Base-by-base conservation (phyloP, 306 rosid species). In the Cicer yamashitae region DNA sequence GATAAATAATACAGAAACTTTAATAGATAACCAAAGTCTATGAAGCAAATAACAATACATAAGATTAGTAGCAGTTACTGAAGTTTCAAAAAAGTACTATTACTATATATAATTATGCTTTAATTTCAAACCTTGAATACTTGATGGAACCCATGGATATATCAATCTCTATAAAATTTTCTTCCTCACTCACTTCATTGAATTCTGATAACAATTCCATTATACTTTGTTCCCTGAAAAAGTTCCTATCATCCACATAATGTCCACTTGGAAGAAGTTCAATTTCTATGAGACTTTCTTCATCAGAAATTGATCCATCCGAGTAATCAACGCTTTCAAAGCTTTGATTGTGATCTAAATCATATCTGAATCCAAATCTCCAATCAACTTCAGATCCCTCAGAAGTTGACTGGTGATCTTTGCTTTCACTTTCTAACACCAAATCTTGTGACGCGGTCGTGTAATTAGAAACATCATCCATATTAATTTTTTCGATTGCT, bases 81-180 rank as follows among this genome's bases (percentile, higher is more conserved):
- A n/a, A 22, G 25, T 22, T 22, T 22, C 25, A 20, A 20, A 20
- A 20, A 20, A 22, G 25, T 22, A 22, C 25, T 22, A 22, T 1
- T 22, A 22, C 30, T 25, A 25, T 25, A 25, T 25, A 2, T 25
- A 25, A 60, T 60, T 79, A 87, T 59, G 94, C 91, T 85, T 87
- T 73, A 70, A 91, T 91, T 82, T 89, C 97, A 83, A 90, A 94
- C 91, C 98, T 92, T 78, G 98, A 86, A 77, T 85, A 91, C 89
- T 91, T 91, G 84, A 94, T 94, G 71, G 97, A 94, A 38, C 97
- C 98, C 89, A 94, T 86, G 60, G 98, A 88, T 43, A 94, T 82
- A 86, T 94, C 98, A 52, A 94, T 94, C 91, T 94, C 98, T 30
- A 94, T 89, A 67, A 94, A 78, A 53, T 94, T 94, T 39, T 94